Evolutionary conservation across 805 yeast genomes (phyloP), one percentile per base, ranked within the genome.

Genomic region (Myxozyma monticola): DNA sequence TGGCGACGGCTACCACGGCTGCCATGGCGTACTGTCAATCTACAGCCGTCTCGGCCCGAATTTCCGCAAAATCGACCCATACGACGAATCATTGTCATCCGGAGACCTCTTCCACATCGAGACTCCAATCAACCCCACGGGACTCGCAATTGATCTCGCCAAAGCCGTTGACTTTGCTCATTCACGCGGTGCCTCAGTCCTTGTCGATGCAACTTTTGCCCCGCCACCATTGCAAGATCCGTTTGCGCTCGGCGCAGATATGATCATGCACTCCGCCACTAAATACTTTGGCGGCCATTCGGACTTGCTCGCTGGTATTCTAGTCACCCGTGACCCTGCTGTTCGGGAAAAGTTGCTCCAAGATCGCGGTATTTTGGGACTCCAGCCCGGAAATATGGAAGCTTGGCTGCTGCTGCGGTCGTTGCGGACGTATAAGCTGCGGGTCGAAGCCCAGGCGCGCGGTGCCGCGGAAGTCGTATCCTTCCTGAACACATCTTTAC

Each of bases 251-350:
- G 96, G 91, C 41, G 96, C 85, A 26, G 97, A 91, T 67, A 70
- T 88, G 58, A 81, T 91, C n/a, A 72, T 91, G 78, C 96, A 90
- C 67, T 88, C 96, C 1, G 96, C 89, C 1, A 90, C 96, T 0
- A 90, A 90, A 66, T 91, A 84, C 69, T 84, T 88, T 63, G 96
- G 96, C 34, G 97, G 98, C n/a, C 96, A 90, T 68, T 86, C 95
- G 5, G 97, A 90, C 66, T 71, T 89, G 37, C 72, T 90, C 43
- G 89, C 96, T 4, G 97, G 98, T 29, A 73, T 84, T 10, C 68
- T 89, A 17, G 80, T 83, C 17, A 81, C 85, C n/a, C 82, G 83
- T 63, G 79, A 79, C 52, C 58, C 62, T 7, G 67, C 71, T 1
- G 73, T 73, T 4, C 76, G 77, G 49, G 59, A 70, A 20, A 63